These are phyloP conservation scores for Linnemannia elongata DNA, from an alignment of 192 early-diverging fungal genomes.

Conservation along the genomic window DNA sequence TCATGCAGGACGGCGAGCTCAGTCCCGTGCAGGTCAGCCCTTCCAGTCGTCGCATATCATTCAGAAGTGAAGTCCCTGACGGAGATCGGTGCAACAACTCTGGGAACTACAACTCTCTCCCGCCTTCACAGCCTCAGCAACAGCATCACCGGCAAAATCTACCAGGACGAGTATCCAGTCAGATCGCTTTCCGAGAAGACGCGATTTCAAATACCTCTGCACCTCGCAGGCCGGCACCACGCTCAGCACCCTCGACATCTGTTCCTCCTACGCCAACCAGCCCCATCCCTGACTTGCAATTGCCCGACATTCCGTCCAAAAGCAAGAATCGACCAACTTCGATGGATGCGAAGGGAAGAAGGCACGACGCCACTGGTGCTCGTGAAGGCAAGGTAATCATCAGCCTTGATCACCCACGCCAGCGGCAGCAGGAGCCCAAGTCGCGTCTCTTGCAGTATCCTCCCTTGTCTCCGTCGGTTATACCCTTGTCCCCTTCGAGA, in stretches of 20 bases:
- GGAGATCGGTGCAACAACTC: not conserved
- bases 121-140: not conserved
- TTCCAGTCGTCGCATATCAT: not conserved
- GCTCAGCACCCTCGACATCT: not conserved
- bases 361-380: not conserved
- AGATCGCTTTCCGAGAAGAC: not conserved
- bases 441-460: not conserved
- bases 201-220: not conserved
- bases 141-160: not conserved
- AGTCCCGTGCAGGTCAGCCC: not conserved
- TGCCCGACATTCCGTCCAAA: conserved; percentile 35
- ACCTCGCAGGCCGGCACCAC: not conserved
- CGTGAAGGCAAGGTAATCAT: not conserved
- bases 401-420: conserved; percentile 18
- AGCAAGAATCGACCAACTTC: conserved; percentile 26
- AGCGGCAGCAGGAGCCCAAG: not conserved
- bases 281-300: not conserved
- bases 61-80: not conserved
- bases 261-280: not conserved
- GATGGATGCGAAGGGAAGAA: conserved; percentile 13
- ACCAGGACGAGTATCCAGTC: not conserved
- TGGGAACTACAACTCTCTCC: not conserved
- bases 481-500: not conserved
- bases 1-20: not conserved
- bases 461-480: not conserved